Conservation (phyloP, 2,329 filamentous ascomycete species). For the Xylaria arbuscula region DNA sequence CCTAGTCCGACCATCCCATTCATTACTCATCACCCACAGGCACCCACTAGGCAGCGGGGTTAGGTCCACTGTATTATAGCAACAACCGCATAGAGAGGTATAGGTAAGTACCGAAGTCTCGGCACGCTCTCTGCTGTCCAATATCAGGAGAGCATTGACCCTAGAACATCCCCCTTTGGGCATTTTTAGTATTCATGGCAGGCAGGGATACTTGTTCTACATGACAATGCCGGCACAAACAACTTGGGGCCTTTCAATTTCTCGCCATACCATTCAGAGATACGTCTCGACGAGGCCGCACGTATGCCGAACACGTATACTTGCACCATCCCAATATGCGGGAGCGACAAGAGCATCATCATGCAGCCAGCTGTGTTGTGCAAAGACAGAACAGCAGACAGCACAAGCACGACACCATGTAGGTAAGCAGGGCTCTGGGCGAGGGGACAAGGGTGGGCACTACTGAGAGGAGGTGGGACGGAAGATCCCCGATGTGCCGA, state of each 20-base stretch:
- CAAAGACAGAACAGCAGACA: conserved; percentile 13
- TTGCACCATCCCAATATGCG: conserved; percentile 13
- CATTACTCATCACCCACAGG: no score
- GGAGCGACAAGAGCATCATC: conserved; percentile 2
- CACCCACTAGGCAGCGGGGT: neutral
- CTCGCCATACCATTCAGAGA: conserved; percentile 13
- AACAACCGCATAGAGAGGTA: conserved; percentile 31
- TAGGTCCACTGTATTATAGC: neutral
- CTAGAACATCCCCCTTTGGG: conserved; percentile 34
- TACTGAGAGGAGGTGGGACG: conserved; percentile 25
- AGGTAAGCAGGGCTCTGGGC: neutral
- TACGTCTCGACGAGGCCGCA: neutral
- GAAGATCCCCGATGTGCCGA: conserved; percentile 44
- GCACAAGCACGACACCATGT: conserved; percentile 4
- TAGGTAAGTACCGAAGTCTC: conserved; percentile 32
- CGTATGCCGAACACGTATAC: conserved; percentile 9
- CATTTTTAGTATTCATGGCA: conserved; percentile 21
- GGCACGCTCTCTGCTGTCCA: conserved; percentile 30
- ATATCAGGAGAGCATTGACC: conserved; percentile 32
- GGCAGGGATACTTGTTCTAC: conserved; percentile 33
- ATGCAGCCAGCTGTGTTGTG: conserved; percentile 16
- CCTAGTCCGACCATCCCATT: no score
- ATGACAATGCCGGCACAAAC: conserved; percentile 3
- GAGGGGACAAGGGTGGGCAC: neutral
- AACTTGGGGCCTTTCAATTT: conserved; percentile 4